Evolutionary conservation across 2,329 filamentous ascomycete species (phyloP).

Genomic region (Penicillium thymicola): DNA sequence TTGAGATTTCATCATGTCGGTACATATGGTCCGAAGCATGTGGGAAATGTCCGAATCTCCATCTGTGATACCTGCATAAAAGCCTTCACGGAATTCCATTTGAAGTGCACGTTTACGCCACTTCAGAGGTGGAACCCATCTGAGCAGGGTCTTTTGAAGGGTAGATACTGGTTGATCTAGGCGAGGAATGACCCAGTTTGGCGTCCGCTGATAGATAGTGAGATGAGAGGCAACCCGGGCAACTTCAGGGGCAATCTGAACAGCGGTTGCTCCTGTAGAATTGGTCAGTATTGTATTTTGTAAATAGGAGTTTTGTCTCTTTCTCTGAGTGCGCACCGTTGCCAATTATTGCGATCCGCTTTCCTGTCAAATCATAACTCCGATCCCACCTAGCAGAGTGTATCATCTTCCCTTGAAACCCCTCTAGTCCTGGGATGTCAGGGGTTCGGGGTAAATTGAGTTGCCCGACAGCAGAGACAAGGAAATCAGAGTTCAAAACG

Average conservation of each 20-base stretch:
- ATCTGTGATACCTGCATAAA: slow-evolving; percentile 45
- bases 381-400: slow-evolving; percentile 61
- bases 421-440: slow-evolving; percentile 47
- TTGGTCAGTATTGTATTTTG: background rate
- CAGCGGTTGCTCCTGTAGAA: slow-evolving; percentile 51
- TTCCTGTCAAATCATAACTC: slow-evolving; percentile 53
- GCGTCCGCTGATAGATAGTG: slow-evolving; percentile 56
- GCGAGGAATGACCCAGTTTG: slow-evolving; percentile 59
- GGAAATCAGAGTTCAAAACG: slow-evolving; percentile 54
- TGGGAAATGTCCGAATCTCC: slow-evolving; percentile 41
- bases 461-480: slow-evolving; percentile 59
- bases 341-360: slow-evolving; percentile 58
- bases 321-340: slow-evolving; percentile 44
- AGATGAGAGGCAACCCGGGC: slow-evolving; percentile 50
- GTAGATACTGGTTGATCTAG: slow-evolving; percentile 47
- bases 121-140: slow-evolving; percentile 51
- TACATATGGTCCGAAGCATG: slow-evolving; percentile 38
- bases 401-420: slow-evolving; percentile 53
- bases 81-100: slow-evolving; percentile 56
- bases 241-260: slow-evolving; percentile 58
- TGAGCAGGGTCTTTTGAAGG: slow-evolving; percentile 43
- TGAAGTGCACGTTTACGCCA: slow-evolving; percentile 50
- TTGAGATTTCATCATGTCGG: slow-evolving; percentile 44
- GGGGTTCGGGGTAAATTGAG: slow-evolving; percentile 55
- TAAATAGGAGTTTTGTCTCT: background rate